Percentiles rank a stretch among this genome's conserved stretches.
phyloP scores from a whole-genome alignment of 2,329 filamentous ascomycete genomes.

The Tolypocladium inflatum region DNA sequence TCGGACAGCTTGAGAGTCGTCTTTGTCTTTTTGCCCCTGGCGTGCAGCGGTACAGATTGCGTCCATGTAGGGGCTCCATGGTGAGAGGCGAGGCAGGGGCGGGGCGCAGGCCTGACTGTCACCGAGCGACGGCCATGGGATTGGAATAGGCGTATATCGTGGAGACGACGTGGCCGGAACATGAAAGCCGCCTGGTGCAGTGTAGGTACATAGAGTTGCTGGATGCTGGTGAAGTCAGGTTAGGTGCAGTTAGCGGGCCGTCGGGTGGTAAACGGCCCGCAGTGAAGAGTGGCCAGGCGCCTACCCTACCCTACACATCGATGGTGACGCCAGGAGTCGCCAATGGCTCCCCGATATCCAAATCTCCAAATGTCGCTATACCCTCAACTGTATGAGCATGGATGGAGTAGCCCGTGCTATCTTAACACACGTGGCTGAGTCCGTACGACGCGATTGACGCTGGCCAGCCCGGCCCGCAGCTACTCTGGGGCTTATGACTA shows the following conservation, averaged over 20 bases:
- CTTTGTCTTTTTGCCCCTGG: slow-evolving; percentile 44
- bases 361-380: not conserved
- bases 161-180: slow-evolving; percentile 6
- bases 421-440: not conserved
- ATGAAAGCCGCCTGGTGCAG: slow-evolving; percentile 4
- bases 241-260: not conserved
- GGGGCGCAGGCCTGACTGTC: not conserved
- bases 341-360: not conserved
- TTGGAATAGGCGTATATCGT: slow-evolving; percentile 1
- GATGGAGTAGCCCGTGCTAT: not conserved
- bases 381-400: not conserved
- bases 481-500: no score
- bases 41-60: slow-evolving; percentile 9
- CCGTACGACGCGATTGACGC: not conserved
- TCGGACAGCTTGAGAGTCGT: slow-evolving; percentile 45
- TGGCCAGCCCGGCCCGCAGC: no score
- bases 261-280: not conserved
- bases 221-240: not conserved
- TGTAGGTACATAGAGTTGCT: not conserved
- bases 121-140: not conserved
- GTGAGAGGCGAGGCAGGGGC: not conserved
- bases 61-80: slow-evolving; percentile 6
- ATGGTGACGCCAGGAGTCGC: not conserved
- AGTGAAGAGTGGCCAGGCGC: not conserved
- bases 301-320: not conserved